Evolutionary conservation across 2,329 filamentous ascomycete genomes (phyloP), one percentile per base, ranked within the genome.

Genomic region (Apiospora phragmitis): DNA sequence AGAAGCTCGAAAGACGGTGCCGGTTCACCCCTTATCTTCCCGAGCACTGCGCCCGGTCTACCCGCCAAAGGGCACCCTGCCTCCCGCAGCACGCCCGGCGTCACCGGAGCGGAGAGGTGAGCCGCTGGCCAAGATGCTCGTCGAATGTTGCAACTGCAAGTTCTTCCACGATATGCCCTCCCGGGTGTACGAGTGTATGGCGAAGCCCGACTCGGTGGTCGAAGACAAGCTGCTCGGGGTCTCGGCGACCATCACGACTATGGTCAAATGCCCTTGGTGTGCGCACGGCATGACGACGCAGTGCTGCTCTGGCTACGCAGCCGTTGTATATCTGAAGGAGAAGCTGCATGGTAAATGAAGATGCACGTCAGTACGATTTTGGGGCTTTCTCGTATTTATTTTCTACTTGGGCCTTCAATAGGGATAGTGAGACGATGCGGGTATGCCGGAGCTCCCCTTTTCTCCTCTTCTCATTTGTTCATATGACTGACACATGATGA

Each of bases 261-360:
- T 86, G 76, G 88, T 92, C 35, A 88, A 87, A 74, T 93, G 91
- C 77, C 91, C 91, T 11, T 93, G 92, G 92, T 94, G 92, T 78
- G 84, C 84, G 59, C 92, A 94, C 81, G 87, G 87, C 67, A 93
- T 94, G 91, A 90, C 85, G 74, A 91, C 87, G 18, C 83, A 81
- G 71, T 94, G 92, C 80, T 94, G 92, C 78, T 86, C 90, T 14
- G 91, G 91, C 9, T 91, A 91, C 81, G 88, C 89, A 14, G 89
- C 91, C 1, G 85, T 91, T 62, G 87, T 94, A 4, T 88, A 91
- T 72, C 81, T 93, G 75, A 88, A 88, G 76, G 90, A 93, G 79
- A 87, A 88, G 72, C 78, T 91, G 68, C 89, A 91, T 75, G 76
- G 77, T 35, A 77, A 77, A 73, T 80, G 59, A 77, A 12, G 1